These are phyloP conservation scores for Senna tora DNA, from an alignment of 306 rosid genomes.

Conservation along the genomic window DNA sequence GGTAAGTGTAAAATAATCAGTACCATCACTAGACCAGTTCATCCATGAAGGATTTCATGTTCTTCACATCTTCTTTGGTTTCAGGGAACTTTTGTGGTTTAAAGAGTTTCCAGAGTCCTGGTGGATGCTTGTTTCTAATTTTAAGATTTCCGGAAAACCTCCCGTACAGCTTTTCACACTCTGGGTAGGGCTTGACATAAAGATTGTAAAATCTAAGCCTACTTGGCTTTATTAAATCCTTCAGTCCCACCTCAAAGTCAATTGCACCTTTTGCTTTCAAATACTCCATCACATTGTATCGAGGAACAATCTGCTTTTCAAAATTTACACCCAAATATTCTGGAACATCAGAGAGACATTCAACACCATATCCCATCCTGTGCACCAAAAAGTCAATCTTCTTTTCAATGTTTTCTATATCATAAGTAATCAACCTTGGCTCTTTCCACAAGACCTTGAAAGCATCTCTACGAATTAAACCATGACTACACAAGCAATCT, in stretches of 20 bases:
- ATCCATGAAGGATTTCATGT: conserved; percentile 70
- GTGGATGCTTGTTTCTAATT: conserved; percentile 60
- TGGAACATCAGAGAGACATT: conserved; percentile 71
- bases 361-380: conserved; percentile 58
- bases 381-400: conserved; percentile 74
- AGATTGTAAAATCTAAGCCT: conserved; percentile 83
- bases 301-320: conserved; percentile 83
- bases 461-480: conserved; percentile 72
- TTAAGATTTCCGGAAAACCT: conserved; percentile 49
- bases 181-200: conserved; percentile 87
- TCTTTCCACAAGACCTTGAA: conserved; percentile 81
- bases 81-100: conserved; percentile 58
- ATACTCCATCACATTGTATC: conserved; percentile 72
- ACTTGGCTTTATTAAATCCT: conserved; percentile 72
- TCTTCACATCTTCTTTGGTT: conserved; percentile 56
- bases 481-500: conserved; percentile 71
- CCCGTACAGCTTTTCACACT: conserved; percentile 70
- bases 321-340: conserved; percentile 81
- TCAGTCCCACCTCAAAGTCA: conserved; percentile 66
- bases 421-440: conserved; percentile 69
- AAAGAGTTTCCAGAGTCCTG: conserved; percentile 80
- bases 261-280: conserved; percentile 72
- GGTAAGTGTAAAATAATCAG: neutral
- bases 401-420: conserved; percentile 58
- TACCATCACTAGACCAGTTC: conserved; percentile 46